These are phyloP conservation scores for Nematodospora valgi DNA, from an alignment of 805 yeast genomes.

Conservation along the genomic window DNA sequence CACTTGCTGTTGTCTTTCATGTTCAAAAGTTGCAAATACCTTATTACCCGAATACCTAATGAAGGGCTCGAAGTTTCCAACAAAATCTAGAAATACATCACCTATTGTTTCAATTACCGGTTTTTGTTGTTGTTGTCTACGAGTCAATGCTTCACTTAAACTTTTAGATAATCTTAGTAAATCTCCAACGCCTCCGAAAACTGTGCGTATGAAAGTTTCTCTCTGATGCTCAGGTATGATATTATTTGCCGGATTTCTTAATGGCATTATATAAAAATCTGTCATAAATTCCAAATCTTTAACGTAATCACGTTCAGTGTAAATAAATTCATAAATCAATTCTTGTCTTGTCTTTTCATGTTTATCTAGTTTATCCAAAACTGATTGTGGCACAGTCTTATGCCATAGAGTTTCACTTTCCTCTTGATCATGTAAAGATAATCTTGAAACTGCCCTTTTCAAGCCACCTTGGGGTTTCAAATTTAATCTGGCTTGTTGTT, in stretches of 20 bases:
- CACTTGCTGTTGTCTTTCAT: constrained; percentile 87
- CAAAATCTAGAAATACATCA: constrained; percentile 79
- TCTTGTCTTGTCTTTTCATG: constrained; percentile 91
- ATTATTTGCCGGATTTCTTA: constrained; percentile 67
- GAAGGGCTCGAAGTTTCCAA: constrained; percentile 88
- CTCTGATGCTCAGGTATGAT: constrained; percentile 86
- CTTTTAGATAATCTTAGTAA: constrained; percentile 78
- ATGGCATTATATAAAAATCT: constrained; percentile 90
- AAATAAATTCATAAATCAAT: constrained; percentile 87
- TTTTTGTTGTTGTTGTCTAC: constrained; percentile 74
- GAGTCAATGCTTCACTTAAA: constrained; percentile 84
- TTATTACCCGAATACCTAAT: constrained; percentile 92
- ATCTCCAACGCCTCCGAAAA: constrained; percentile 86
- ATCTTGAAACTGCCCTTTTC: constrained; percentile 66
- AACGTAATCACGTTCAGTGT: constrained; percentile 92
- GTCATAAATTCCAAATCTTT: constrained; percentile 90
- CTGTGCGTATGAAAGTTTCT: constrained; percentile 87
- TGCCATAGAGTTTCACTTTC: constrained; percentile 90
- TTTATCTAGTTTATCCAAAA: constrained; percentile 76
- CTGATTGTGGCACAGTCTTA: constrained; percentile 77
- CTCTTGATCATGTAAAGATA: constrained; percentile 64
- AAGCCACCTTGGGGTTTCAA: constrained; percentile 86
- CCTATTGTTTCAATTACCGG: constrained; percentile 86
- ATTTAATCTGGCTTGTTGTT: constrained; percentile 90
- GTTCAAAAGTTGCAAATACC: constrained; percentile 91